Evolutionary conservation across 1,284 basidiomycete species (phyloP).

Genomic region (Coniophora puteana): DNA sequence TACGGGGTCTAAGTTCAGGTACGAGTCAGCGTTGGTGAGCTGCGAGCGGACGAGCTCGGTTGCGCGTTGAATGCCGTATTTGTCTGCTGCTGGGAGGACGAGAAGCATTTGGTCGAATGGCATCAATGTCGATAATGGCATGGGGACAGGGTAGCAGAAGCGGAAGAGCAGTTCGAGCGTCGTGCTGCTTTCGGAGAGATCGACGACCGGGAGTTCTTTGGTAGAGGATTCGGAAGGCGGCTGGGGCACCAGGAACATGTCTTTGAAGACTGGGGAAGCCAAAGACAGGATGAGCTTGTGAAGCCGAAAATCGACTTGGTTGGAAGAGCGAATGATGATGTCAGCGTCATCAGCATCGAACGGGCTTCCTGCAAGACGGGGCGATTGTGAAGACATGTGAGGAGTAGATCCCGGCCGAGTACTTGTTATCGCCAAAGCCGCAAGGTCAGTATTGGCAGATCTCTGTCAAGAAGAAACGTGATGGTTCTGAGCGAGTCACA

Average conservation of each 20-base stretch:
- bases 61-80: background rate
- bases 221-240: conserved; percentile 11
- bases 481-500: too few relatives aligned
- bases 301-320: conserved; percentile 33
- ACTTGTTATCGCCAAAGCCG: too few relatives aligned
- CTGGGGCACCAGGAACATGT: conserved; percentile 33
- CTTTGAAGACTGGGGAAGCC: conserved; percentile 33
- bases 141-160: conserved; percentile 35
- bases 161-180: conserved; percentile 32
- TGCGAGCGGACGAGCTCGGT: background rate
- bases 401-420: too few relatives aligned
- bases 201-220: conserved; percentile 26
- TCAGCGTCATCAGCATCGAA: conserved; percentile 30
- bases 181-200: conserved; percentile 28
- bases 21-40: too few relatives aligned
- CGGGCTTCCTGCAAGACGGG: conserved; percentile 10
- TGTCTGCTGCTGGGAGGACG: background rate
- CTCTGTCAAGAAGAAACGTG: too few relatives aligned
- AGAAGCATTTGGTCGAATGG: background rate
- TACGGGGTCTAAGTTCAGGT: background rate
- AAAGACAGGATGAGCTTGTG: conserved; percentile 29
- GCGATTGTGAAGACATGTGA: too few relatives aligned
- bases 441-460: too few relatives aligned
- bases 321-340: conserved; percentile 32
- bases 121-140: background rate